Base-by-base conservation (phyloP, 352 stramenopile species). In the Phytophthora boehmeriae region DNA sequence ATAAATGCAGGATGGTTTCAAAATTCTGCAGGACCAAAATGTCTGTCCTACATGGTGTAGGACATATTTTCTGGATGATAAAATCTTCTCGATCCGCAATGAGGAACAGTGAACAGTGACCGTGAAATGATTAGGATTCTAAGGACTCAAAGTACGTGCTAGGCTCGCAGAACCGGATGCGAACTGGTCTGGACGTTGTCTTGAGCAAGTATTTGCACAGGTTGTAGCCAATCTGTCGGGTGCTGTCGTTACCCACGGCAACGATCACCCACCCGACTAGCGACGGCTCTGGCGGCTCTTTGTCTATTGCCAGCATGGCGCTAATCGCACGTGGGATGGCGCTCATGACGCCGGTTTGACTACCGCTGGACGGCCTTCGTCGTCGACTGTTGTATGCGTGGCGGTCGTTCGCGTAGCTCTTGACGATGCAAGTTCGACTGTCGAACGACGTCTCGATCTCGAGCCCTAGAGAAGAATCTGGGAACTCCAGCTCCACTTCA, bases 361-460 rank as follows among this genome's bases (percentile, higher is more conserved):
- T 25, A 25, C 38, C 20, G n/a, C 30, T 80, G 28, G 48, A 66
- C 32, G 58, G 46, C 34, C 65, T 62, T 50, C 54, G 58, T 58
- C 49, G 51, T 6, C 42, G 55, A 54, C 60, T 85, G 68, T 61
- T 76, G 58, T 76, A 81, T 54, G 71, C 79, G 66, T 88, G 76
- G 20, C 75, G 74, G 39, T 73, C 51, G 38, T 66, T 72, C 4
- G 39, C 47, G 41, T 86, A 86, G 27, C 66, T 79, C 63, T 89
- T 90, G 20, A 92, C 82, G 32, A 90, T 54, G 22, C 82, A 89
- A 28, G 77, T 77, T 17, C 75, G 85, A 4, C 74, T 75, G 53
- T 93, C 85, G 48, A 91, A 80, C 10, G 78, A 89, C 27, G 85
- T 93, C 70, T 93, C 85, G 44, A 93, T 93, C 25, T 89, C 79